phyloP scores from a whole-genome alignment of 2,329 filamentous ascomycete species.

The Emergomyces orientalis region DNA sequence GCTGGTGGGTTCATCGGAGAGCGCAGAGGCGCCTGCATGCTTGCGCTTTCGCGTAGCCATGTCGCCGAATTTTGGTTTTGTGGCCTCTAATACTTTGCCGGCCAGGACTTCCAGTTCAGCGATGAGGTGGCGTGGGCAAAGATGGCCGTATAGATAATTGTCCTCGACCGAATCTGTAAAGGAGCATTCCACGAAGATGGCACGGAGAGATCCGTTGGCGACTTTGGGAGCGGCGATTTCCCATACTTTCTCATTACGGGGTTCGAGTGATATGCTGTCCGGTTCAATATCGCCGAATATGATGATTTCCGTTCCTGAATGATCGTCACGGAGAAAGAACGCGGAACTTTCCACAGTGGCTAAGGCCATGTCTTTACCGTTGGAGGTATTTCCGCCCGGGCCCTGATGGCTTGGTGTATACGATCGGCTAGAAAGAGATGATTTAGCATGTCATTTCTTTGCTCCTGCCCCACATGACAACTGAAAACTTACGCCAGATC shows the following conservation, averaged over 20 bases:
- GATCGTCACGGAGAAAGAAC: constrained; percentile 77
- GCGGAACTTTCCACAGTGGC: constrained; percentile 64
- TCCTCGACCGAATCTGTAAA: constrained; percentile 74
- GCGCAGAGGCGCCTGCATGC: constrained; percentile 18
- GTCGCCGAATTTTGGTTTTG: constrained; percentile 27
- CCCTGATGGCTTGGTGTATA: background rate
- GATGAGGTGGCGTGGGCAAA: constrained; percentile 73
- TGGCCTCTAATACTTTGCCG: constrained; percentile 53
- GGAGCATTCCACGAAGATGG: constrained; percentile 92
- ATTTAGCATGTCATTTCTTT: background rate
- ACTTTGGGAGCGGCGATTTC: constrained; percentile 80
- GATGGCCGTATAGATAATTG: constrained; percentile 74
- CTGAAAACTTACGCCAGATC: constrained; percentile 24
- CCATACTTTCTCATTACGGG: constrained; percentile 78
- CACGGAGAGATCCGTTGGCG: constrained; percentile 58
- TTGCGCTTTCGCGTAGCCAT: constrained; percentile 36
- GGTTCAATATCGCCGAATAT: constrained; percentile 96
- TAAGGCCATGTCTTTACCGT: constrained; percentile 10
- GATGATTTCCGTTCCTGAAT: constrained; percentile 65
- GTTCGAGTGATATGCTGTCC: constrained; percentile 70
- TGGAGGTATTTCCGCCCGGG: background rate
- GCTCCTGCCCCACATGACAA: background rate
- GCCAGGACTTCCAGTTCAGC: constrained; percentile 68
- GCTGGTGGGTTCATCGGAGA: constrained; percentile 6
- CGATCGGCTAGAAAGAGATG: background rate